phyloP scores from a whole-genome alignment of 305 asterid species.

The Solanum aculeatissimum region DNA sequence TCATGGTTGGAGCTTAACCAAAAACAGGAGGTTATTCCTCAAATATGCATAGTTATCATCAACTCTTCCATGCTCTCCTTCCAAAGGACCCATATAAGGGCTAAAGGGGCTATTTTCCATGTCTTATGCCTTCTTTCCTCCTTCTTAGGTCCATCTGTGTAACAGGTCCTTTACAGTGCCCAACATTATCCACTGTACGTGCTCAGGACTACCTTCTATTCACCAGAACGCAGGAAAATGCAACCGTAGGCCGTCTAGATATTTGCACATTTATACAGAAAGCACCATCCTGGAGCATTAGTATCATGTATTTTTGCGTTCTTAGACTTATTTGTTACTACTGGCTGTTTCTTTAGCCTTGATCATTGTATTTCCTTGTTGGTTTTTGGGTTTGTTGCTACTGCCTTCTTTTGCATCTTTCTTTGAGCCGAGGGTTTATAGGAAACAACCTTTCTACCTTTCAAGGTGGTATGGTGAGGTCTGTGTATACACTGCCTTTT shows the following conservation, averaged over 20 bases:
- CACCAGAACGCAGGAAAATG: background rate
- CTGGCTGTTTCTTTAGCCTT: background rate
- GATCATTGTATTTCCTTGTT: background rate
- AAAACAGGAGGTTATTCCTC: background rate
- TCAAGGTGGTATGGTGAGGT: background rate
- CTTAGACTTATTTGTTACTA: background rate
- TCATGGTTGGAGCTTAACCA: background rate
- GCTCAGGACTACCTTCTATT: background rate
- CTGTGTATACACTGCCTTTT: no score
- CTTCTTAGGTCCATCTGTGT: background rate
- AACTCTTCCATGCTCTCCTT: background rate
- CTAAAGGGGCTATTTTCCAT: background rate
- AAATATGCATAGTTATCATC: background rate
- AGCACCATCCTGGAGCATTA: background rate
- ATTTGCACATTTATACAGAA: background rate
- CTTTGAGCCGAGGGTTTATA: background rate
- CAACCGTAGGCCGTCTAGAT: background rate
- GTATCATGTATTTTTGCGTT: background rate
- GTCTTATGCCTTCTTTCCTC: background rate
- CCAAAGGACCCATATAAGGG: background rate
- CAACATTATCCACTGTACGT: background rate
- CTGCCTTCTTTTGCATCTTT: background rate
- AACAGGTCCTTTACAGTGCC: background rate
- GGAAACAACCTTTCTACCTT: background rate
- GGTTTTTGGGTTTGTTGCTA: background rate